phyloP scores from a whole-genome alignment of 352 stramenopile species.

The Elongisporangium undulatum region DNA sequence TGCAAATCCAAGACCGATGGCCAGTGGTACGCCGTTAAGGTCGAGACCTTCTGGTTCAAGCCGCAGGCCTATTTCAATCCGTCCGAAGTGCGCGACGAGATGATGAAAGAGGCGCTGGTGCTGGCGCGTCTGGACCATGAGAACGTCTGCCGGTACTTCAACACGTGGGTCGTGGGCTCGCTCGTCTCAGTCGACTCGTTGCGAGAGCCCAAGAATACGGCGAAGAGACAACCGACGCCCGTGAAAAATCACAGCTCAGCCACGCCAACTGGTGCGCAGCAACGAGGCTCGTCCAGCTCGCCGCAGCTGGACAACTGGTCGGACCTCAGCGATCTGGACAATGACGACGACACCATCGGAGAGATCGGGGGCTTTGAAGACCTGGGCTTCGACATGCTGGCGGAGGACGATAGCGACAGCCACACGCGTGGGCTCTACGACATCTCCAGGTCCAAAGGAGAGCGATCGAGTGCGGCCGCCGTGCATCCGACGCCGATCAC shows the following conservation, averaged over 20 bases:
- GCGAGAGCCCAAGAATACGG: slow-evolving; percentile 15
- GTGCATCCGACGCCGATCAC: not conserved
- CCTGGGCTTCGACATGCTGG: slow-evolving; percentile 56
- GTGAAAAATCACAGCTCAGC: slow-evolving; percentile 2
- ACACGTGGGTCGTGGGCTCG: slow-evolving; percentile 73
- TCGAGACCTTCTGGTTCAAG: slow-evolving; percentile 83
- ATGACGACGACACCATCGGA: slow-evolving; percentile 19
- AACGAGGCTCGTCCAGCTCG: slow-evolving; percentile 1
- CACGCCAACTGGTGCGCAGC: slow-evolving; percentile 10
- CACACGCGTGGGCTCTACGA: not conserved
- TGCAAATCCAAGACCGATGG: slow-evolving; percentile 67
- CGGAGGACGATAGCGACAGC: not conserved
- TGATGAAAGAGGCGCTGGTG: slow-evolving; percentile 91
- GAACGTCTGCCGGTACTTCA: slow-evolving; percentile 93
- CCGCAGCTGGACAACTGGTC: not conserved
- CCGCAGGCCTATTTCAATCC: slow-evolving; percentile 77
- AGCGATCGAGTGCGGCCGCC: not conserved
- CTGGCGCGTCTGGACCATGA: slow-evolving; percentile 91
- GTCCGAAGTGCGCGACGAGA: slow-evolving; percentile 82
- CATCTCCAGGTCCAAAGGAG: not conserved
- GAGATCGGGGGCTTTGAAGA: slow-evolving; percentile 38
- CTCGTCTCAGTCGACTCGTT: slow-evolving; percentile 56
- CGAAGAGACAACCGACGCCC: slow-evolving; percentile 13
- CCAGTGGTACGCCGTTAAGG: slow-evolving; percentile 74
- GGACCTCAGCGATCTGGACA: slow-evolving; percentile 1